A percentile compares a stretch with the other conserved stretches of the same genome.
Evolutionary conservation across 2,329 filamentous ascomycete genomes (phyloP).

Genomic region (Calonectria ilicicola): DNA sequence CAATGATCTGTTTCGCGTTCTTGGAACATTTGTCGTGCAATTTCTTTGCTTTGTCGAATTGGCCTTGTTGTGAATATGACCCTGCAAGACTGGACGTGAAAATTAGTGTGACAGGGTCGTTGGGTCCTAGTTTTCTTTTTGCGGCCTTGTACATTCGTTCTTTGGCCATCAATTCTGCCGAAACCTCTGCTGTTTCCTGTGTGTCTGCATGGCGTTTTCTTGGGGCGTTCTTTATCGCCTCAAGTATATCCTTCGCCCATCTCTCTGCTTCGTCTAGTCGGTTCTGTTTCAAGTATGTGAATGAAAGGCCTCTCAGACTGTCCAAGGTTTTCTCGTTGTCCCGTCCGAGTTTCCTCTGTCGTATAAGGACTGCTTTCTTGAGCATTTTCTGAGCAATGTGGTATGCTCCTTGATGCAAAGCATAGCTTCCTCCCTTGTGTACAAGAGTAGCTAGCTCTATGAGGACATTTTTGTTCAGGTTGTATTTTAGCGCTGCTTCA

Average conservation of each 20-base stretch:
- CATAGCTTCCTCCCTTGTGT: neutral
- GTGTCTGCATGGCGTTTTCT: too few relatives aligned
- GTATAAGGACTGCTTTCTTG: neutral
- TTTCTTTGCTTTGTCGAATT: neutral
- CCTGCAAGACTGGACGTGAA: neutral
- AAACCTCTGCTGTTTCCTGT: too few relatives aligned
- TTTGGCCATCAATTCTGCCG: too few relatives aligned
- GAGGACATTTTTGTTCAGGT: neutral
- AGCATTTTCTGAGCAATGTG: neutral
- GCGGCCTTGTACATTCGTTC: neutral
- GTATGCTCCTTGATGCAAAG: neutral
- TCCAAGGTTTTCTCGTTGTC: neutral
- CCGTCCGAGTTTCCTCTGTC: neutral
- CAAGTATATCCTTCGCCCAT: too few relatives aligned
- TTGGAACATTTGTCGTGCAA: neutral
- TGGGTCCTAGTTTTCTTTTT: neutral
- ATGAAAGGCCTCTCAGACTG: neutral
- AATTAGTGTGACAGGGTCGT: neutral
- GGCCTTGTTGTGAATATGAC: neutral
- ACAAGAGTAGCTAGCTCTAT: neutral
- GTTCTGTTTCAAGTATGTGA: neutral
- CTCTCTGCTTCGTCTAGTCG: neutral
- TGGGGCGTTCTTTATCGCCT: too few relatives aligned
- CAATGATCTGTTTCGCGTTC: neutral
- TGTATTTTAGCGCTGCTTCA: neutral